Evolutionary conservation across 148 eudicot genomes (phyloP).

Genomic region (Rhododendron williamsianum): DNA sequence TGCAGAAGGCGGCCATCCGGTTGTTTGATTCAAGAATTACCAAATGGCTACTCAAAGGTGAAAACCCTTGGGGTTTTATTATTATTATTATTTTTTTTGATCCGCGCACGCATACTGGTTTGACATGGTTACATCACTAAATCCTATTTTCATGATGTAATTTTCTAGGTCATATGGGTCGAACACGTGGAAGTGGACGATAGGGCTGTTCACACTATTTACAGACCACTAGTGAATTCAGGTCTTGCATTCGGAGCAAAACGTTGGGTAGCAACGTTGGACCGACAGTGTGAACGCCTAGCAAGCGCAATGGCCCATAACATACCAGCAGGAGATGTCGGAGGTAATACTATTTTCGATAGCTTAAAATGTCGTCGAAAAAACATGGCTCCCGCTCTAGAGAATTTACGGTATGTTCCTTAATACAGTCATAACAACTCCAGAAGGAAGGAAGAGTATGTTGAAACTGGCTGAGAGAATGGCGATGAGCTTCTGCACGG

Average conservation of each 20-base stretch:
- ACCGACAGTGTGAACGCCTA: slow-evolving; percentile 70
- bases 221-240: slow-evolving; percentile 51
- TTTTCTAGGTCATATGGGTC: slow-evolving; percentile 43
- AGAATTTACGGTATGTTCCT: background rate
- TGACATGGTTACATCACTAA: background rate
- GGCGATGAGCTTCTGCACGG: slow-evolving; percentile 93
- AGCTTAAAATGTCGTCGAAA: background rate
- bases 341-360: slow-evolving; percentile 38
- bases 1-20: slow-evolving; percentile 75
- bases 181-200: slow-evolving; percentile 72
- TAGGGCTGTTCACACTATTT: slow-evolving; percentile 54
- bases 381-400: background rate
- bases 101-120: background rate
- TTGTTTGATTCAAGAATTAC: slow-evolving; percentile 65
- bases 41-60: slow-evolving; percentile 79
- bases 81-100: background rate
- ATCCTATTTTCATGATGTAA: background rate
- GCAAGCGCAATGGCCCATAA: slow-evolving; percentile 76
- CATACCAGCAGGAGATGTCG: slow-evolving; percentile 84
- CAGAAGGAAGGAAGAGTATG: slow-evolving; percentile 98
- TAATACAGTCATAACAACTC: slow-evolving; percentile 64
- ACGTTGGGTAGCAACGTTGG: slow-evolving; percentile 68
- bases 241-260: slow-evolving; percentile 76
- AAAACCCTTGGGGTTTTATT: background rate
- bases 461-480: slow-evolving; percentile 94